Base-by-base conservation (phyloP, 1,139 yeast genomes). In the Debaryomyces singareniensis region DNA sequence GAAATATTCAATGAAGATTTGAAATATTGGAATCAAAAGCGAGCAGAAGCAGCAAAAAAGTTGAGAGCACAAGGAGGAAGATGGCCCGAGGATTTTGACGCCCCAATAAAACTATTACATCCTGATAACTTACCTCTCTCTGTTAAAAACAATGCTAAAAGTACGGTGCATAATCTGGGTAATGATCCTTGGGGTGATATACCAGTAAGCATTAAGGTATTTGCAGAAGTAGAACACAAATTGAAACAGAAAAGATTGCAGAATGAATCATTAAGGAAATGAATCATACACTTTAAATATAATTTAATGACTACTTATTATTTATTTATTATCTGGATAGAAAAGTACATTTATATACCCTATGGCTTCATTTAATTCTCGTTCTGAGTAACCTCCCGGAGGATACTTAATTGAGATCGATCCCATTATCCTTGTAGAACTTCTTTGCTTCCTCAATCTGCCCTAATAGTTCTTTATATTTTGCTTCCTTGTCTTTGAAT, bases 1-100 rank as follows among this genome's bases (percentile, higher is more conserved):
- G 96, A 89, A 44, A 60, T 84, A 34, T 91, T 75, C 53, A 79
- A 82, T 43, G 96, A 89, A 32, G 97, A 91, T 51, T 47, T 89
- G 29, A 78, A 76, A 40, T 87, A 86, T 16, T 91, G 96, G 95
- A 74, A 76, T 44, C 51, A 42, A 1, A 58, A 67, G 44, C 64
- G 95, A 20, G 55, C 56, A 29, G 53, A 64, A 36, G 96, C 96
- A 0, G 84, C 81, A 0, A 36, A 53, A n/a, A 58, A 56, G 14
- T 58, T 87, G 28, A 56, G 48, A n/a, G 47, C 56, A 18, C 56
- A 62, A 3, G 68, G 71, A 10, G 79, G 75, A 20, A 51, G 66
- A 24, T 87, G 97, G 97, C 97, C 96, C 0, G 67, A 58, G 15
- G 77, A 78, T 40, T 84, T 86, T 55, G 71, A 86, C 44, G 78